phyloP scores from a whole-genome alignment of 495 filamentous ascomycete genomes.

The Cladorrhinum samala region DNA sequence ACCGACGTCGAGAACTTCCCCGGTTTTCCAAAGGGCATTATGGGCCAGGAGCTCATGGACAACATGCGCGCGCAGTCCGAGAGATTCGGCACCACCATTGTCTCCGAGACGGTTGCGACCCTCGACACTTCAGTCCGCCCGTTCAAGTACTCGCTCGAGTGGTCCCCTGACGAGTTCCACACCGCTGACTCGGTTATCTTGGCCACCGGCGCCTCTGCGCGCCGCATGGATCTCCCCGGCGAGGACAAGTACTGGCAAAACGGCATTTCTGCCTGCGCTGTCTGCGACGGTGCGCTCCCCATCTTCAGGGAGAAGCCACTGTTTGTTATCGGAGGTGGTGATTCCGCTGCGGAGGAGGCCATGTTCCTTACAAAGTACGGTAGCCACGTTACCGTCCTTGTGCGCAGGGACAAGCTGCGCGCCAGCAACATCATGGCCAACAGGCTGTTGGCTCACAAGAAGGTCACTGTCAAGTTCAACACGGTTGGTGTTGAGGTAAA shows the following conservation, averaged over 20 bases:
- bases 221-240: slow-evolving; percentile 73
- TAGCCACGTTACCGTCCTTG: slow-evolving; percentile 85
- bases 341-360: slow-evolving; percentile 95
- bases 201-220: slow-evolving; percentile 88
- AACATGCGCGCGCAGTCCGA: slow-evolving; percentile 87
- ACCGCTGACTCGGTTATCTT: slow-evolving; percentile 91
- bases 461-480: slow-evolving; percentile 85
- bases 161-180: slow-evolving; percentile 65
- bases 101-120: slow-evolving; percentile 83
- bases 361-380: slow-evolving; percentile 98
- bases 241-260: slow-evolving; percentile 96
- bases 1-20: slow-evolving; percentile 98
- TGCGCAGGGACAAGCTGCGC: slow-evolving; percentile 76
- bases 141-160: slow-evolving; percentile 88
- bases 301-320: slow-evolving; percentile 96
- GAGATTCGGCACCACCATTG: slow-evolving; percentile 84
- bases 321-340: slow-evolving; percentile 92
- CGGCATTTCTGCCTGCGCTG: slow-evolving; percentile 92
- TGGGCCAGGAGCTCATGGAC: slow-evolving; percentile 85
- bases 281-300: slow-evolving; percentile 94
- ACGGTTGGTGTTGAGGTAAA: slow-evolving; percentile 71
- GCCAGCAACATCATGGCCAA: slow-evolving; percentile 90
- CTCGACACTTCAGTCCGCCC: slow-evolving; percentile 80
- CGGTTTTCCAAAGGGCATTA: slow-evolving; percentile 83
- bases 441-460: slow-evolving; percentile 72